A percentile compares a stretch with the other conserved stretches of the same genome.
These are phyloP conservation scores for Phialophora chinensis DNA, from an alignment of 2,329 filamentous ascomycete species.

Conservation along the genomic window DNA sequence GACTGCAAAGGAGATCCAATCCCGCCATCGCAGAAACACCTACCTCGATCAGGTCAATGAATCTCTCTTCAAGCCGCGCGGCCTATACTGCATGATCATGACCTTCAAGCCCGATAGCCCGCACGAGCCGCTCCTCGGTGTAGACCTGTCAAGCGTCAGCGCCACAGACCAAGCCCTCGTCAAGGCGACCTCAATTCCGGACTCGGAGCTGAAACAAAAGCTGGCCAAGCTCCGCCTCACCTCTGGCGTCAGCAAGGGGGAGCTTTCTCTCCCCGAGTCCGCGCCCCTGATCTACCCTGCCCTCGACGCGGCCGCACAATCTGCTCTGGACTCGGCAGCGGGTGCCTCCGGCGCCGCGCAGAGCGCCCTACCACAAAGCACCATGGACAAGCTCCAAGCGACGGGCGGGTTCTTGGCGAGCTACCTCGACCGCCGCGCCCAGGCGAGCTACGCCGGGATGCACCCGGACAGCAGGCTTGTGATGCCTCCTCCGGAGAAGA, in stretches of 20 bases:
- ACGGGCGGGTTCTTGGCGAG: conserved; percentile 49
- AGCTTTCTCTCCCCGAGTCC: conserved; percentile 51
- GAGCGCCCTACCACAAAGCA: conserved; percentile 19
- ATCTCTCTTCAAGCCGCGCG: conserved; percentile 62
- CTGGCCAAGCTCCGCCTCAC: conserved; percentile 30
- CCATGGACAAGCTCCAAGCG: conserved; percentile 35
- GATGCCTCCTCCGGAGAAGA: conserved; percentile 40
- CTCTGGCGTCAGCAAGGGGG: conserved; percentile 43
- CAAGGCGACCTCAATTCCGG: conserved; percentile 41
- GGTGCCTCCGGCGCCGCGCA: conserved; percentile 6
- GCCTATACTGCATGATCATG: conserved; percentile 62
- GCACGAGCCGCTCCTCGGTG: conserved; percentile 34
- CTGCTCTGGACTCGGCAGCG: background rate
- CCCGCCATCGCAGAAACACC: conserved; percentile 52
- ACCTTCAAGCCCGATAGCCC: conserved; percentile 56
- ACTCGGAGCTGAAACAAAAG: conserved; percentile 22
- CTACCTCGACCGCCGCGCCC: conserved; percentile 58
- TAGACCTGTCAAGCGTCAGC: conserved; percentile 41
- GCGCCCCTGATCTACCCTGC: conserved; percentile 58
- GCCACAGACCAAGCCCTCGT: conserved; percentile 39
- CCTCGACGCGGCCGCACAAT: conserved; percentile 32
- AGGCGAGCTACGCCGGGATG: conserved; percentile 49
- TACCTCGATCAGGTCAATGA: conserved; percentile 64
- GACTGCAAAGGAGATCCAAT: conserved; percentile 32
- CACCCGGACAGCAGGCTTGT: conserved; percentile 52